Conservation (phyloP, 345 rosid species). For the Eutrema yunnanense region DNA sequence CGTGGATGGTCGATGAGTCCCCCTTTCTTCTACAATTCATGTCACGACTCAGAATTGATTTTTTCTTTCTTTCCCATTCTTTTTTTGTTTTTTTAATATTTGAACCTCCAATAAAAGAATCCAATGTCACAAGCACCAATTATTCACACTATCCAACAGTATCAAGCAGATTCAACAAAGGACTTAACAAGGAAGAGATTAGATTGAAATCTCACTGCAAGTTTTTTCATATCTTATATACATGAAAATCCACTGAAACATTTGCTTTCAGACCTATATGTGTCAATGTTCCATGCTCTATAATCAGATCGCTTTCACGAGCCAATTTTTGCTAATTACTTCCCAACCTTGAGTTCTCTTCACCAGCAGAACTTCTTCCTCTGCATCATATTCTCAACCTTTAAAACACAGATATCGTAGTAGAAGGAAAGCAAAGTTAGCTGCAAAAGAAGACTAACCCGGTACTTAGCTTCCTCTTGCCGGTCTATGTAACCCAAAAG, state of each 20-base stretch:
- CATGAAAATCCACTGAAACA: background rate
- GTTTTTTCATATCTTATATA: conserved; percentile 1
- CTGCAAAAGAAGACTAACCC: conserved; percentile 33
- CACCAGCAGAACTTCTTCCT: conserved; percentile 27
- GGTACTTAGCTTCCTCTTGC: conserved; percentile 46
- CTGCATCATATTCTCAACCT: conserved; percentile 15
- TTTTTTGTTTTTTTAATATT: background rate
- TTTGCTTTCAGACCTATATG: conserved; percentile 1
- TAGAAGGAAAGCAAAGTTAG: background rate
- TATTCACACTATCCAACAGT: background rate
- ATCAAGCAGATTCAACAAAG: conserved; percentile 2
- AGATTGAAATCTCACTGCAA: background rate
- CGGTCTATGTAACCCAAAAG: conserved; percentile 67
- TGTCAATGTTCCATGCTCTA: conserved; percentile 2
- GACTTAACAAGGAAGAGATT: background rate
- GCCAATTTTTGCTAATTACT: background rate
- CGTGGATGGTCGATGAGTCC: conserved; percentile 17
- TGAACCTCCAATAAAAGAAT: conserved; percentile 9
- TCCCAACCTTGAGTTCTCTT: background rate
- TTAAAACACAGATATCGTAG: background rate
- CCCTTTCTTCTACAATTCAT: conserved; percentile 5
- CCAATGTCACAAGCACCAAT: conserved; percentile 18
- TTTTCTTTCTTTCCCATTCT: background rate
- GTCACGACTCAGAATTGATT: background rate
- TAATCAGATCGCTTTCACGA: background rate